Conservation (phyloP, 2,329 filamentous ascomycete genomes). For the Lasiodiplodia gonubiensis region DNA sequence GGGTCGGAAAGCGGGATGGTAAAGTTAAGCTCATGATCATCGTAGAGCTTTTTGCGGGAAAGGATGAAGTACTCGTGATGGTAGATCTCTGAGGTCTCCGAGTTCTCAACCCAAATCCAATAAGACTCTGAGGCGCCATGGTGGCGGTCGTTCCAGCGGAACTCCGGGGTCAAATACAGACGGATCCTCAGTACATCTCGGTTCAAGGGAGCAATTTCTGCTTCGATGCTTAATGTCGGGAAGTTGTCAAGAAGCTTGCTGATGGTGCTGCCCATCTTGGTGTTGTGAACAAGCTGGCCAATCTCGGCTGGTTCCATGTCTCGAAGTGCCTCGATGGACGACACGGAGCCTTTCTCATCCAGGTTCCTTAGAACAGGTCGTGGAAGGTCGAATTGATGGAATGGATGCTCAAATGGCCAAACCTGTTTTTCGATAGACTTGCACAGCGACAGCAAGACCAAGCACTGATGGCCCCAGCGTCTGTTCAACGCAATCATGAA, state of each 20-base stretch:
- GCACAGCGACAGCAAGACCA: slow-evolving; percentile 87
- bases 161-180: slow-evolving; percentile 85
- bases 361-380: slow-evolving; percentile 82
- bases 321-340: slow-evolving; percentile 79
- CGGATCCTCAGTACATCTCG: slow-evolving; percentile 92
- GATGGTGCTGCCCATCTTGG: slow-evolving; percentile 82
- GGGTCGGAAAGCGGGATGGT: slow-evolving; percentile 95
- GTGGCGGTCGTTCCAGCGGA: slow-evolving; percentile 90
- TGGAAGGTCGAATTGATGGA: slow-evolving; percentile 92
- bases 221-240: slow-evolving; percentile 86
- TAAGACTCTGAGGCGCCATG: slow-evolving; percentile 96
- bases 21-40: slow-evolving; percentile 97
- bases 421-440: slow-evolving; percentile 97
- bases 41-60: slow-evolving; percentile 84
- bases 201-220: slow-evolving; percentile 94
- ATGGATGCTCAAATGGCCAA: slow-evolving; percentile 93
- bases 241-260: slow-evolving; percentile 85
- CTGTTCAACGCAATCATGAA: slow-evolving; percentile 98
- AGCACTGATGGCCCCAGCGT: slow-evolving; percentile 93
- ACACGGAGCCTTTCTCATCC: slow-evolving; percentile 75
- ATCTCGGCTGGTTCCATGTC: slow-evolving; percentile 96
- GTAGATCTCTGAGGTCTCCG: slow-evolving; percentile 95
- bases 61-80: slow-evolving; percentile 98
- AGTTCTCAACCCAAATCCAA: slow-evolving; percentile 99
- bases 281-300: slow-evolving; percentile 87